Base-by-base conservation (phyloP, 176 grass and related monocot genomes). In the Raddia distichophylla region DNA sequence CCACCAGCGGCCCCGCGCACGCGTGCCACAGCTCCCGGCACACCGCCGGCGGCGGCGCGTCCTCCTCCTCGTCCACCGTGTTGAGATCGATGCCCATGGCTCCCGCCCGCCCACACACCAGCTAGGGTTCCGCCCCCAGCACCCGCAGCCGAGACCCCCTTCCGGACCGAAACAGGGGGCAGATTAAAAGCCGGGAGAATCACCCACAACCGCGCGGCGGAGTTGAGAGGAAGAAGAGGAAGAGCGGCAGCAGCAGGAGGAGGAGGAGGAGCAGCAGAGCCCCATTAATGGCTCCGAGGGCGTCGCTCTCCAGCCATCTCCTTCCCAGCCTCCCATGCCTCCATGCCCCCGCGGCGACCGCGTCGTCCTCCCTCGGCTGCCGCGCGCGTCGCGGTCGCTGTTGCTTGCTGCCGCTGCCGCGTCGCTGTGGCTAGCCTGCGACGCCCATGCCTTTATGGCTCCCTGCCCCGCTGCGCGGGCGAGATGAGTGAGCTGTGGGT, bases 71-170 rank as follows among this genome's bases (percentile, higher is more conserved):
- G 61, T 71, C 86, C 22, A 76, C 69, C 19, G 92, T 77, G 82
- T 97, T 94, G 75, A 97, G 82, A 97, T 97, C 94, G 82, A 97
- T 97, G 50, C 89, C 94, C 94, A 97, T 97, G 75, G 73, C 70
- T 34, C 67, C 13, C 80, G 45, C 67, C 13, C 80, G 2, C 78
- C 60, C 13, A 34, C 57, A 48, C 32, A 1, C 73, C n/a, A 10
- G 32, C 27, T 63, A 85, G 67, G 83, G 57, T 85, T 64, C 34
- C 47, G 74, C 50, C 47, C 32, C 61, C 22, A 58, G 43, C 57
- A 37, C 61, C 22, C 58, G 43, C 57, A 37, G 57, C 11, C 1
- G 68, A 40, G 80, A 4, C 51, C 32, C 32, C 13, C 20, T 45
- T 27, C 59, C 20, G 56, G 48, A 4, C n/a, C 55, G 18, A 32